Percentiles rank a stretch among this genome's conserved stretches.
Evolutionary conservation across 495 filamentous ascomycete species (phyloP).

Genomic region (Neurospora pannonica): DNA sequence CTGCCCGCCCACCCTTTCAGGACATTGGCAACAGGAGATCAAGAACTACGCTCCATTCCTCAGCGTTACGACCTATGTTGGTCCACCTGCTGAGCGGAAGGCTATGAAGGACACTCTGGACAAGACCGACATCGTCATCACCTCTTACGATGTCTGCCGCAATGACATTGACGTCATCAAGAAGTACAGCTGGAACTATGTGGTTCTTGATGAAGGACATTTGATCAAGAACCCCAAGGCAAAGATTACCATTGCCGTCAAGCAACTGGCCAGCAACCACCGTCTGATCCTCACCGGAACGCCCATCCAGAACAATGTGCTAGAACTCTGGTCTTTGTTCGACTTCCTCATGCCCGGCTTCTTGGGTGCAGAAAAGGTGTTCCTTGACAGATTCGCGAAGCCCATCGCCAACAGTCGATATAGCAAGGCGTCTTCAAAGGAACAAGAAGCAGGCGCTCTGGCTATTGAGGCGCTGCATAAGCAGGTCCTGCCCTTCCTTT

Average conservation of each 20-base stretch:
- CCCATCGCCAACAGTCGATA: slow-evolving; percentile 91
- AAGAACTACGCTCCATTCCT: slow-evolving; percentile 92
- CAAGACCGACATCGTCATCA: slow-evolving; percentile 84
- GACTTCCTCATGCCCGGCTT: slow-evolving; percentile 99
- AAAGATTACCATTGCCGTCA: slow-evolving; percentile 86
- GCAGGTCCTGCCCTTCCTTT: slow-evolving; percentile 91
- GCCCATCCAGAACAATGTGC: slow-evolving; percentile 94
- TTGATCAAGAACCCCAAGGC: slow-evolving; percentile 97
- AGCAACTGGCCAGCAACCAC: slow-evolving; percentile 79
- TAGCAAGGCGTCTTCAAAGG: slow-evolving; percentile 93
- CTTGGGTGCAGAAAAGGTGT: slow-evolving; percentile 96
- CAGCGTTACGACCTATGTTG: slow-evolving; percentile 78
- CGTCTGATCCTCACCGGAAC: slow-evolving; percentile 93
- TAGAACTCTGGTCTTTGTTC: slow-evolving; percentile 95
- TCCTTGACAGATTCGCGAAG: slow-evolving; percentile 93
- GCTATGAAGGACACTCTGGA: slow-evolving; percentile 56
- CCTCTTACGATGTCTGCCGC: slow-evolving; percentile 92
- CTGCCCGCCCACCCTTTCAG: slow-evolving; percentile 93
- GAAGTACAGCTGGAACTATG: slow-evolving; percentile 89
- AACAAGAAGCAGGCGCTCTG: slow-evolving; percentile 92
- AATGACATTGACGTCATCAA: slow-evolving; percentile 84
- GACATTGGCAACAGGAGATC: slow-evolving; percentile 98
- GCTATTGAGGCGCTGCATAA: slow-evolving; percentile 97
- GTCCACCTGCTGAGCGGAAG: slow-evolving; percentile 69
- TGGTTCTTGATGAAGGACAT: slow-evolving; percentile 94